phyloP scores from a whole-genome alignment of 2,329 filamentous ascomycete species.

The Diaporthe aspalathi region DNA sequence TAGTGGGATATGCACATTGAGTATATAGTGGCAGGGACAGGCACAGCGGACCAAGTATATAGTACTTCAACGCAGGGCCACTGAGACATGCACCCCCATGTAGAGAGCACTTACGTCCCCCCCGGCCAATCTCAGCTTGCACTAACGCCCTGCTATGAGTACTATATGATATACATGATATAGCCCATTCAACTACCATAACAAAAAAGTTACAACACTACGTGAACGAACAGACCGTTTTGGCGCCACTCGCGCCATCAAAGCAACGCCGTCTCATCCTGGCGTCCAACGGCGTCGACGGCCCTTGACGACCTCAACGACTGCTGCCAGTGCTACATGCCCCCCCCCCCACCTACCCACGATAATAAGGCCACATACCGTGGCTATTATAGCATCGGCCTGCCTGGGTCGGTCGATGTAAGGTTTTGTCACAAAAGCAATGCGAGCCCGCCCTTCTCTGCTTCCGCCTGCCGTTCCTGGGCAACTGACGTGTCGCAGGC shows the following conservation, averaged over 20 bases:
- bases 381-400: background rate
- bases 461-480: background rate
- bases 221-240: conserved; percentile 23
- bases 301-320: background rate
- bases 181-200: background rate
- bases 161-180: no score
- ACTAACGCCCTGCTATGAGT: conserved; percentile 14
- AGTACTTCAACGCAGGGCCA: background rate
- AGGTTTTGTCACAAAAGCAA: conserved; percentile 9
- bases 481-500: conserved; percentile 15
- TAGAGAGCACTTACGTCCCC: background rate
- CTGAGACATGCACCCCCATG: background rate
- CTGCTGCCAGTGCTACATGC: background rate
- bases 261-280: conserved; percentile 10
- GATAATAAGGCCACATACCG: background rate
- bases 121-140: background rate
- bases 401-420: background rate
- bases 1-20: no score
- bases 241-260: conserved; percentile 26
- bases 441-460: background rate
- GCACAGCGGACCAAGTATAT: background rate
- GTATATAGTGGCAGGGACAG: no score
- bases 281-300: conserved; percentile 2
- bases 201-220: no score
- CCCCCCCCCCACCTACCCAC: no score